Evolutionary conservation across 2,329 filamentous ascomycete genomes (phyloP).

Genomic region (Aspergillus pseudotamarii): DNA sequence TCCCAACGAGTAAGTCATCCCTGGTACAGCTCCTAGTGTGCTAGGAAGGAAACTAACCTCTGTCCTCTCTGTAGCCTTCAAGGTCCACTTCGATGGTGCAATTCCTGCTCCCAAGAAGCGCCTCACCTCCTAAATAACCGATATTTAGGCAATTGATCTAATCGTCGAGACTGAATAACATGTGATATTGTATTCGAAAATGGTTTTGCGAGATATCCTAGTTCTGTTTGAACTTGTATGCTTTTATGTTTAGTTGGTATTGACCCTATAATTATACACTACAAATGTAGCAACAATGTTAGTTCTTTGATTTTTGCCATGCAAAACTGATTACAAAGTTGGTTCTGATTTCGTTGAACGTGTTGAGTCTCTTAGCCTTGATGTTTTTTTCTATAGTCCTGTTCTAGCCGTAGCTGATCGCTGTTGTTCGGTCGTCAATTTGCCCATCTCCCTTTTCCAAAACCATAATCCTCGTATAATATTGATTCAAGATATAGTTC

Average conservation of each 20-base stretch:
- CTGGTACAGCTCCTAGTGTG: background rate
- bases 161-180: background rate
- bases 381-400: background rate
- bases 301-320: background rate
- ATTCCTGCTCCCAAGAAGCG: conserved; percentile 28
- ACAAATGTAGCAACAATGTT: background rate
- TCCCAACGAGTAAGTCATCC: conserved; percentile 46
- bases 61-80: conserved; percentile 38
- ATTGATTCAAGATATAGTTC: background rate
- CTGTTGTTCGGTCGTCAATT: background rate
- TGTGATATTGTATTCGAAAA: background rate
- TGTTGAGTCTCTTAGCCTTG: background rate
- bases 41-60: conserved; percentile 16
- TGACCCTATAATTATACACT: background rate
- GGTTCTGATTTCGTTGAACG: background rate
- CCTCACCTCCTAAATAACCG: conserved; percentile 1
- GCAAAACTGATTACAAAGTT: background rate
- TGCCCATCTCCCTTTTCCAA: background rate
- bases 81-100: conserved; percentile 48
- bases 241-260: background rate
- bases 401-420: background rate
- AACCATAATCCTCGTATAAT: background rate
- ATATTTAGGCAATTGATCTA: background rate
- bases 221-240: background rate
- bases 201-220: conserved; percentile 15